These are phyloP conservation scores for Boletus sp. DNA, from an alignment of 1,284 basidiomycete species.

Conservation along the genomic window DNA sequence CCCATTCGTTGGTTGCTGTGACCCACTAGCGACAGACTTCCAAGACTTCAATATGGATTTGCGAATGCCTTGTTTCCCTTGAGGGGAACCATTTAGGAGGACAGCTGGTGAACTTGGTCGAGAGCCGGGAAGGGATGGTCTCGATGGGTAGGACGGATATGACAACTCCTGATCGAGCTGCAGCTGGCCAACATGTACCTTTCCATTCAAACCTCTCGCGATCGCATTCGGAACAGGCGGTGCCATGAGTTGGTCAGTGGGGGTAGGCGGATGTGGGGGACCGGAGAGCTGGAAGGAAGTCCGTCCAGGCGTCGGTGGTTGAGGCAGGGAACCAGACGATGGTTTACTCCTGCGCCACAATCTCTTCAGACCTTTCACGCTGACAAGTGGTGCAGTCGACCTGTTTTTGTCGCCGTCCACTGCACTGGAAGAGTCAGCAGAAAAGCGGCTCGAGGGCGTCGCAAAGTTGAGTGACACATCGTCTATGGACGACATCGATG, in stretches of 20 bases:
- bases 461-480: slow-evolving; percentile 16
- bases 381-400: slow-evolving; percentile 43
- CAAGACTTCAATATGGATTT: slow-evolving; percentile 70
- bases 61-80: slow-evolving; percentile 42
- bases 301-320: slow-evolving; percentile 31
- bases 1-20: slow-evolving; percentile 25
- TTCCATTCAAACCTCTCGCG: slow-evolving; percentile 18
- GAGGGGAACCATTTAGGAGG: slow-evolving; percentile 15
- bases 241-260: slow-evolving; percentile 24
- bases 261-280: slow-evolving; percentile 14
- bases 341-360: slow-evolving; percentile 72
- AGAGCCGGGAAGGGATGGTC: slow-evolving; percentile 26
- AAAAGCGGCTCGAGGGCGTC: slow-evolving; percentile 62
- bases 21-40: slow-evolving; percentile 41
- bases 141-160: slow-evolving; percentile 43
- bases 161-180: slow-evolving; percentile 66
- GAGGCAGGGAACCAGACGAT: slow-evolving; percentile 32
- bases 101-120: slow-evolving; percentile 25
- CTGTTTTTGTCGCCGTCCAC: slow-evolving; percentile 24
- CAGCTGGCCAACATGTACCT: slow-evolving; percentile 40
- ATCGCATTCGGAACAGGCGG: slow-evolving; percentile 10
- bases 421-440: slow-evolving; percentile 59
- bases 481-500: slow-evolving; percentile 27
- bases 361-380: slow-evolving; percentile 65
- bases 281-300: slow-evolving; percentile 21